Percentiles rank a stretch among this genome's conserved stretches.
Evolutionary conservation across 1,284 basidiomycete genomes (phyloP).

Genomic region (Irpex lacteus): DNA sequence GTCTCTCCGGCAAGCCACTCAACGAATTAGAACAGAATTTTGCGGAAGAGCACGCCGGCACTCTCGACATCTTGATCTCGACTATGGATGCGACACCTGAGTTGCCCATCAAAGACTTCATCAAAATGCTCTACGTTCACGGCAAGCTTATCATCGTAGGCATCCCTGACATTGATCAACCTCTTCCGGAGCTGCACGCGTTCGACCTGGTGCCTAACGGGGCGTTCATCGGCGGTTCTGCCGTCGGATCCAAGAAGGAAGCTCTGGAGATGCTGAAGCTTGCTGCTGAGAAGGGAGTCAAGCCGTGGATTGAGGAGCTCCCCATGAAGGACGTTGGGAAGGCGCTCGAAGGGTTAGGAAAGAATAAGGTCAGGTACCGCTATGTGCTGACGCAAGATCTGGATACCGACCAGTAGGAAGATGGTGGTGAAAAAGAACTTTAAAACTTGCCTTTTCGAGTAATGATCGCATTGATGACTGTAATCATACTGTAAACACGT

Average conservation of each 20-base stretch:
- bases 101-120: constrained; percentile 34
- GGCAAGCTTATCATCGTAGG: constrained; percentile 54
- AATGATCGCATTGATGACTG: neutral
- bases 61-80: constrained; percentile 65
- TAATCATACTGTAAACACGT: neutral
- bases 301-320: constrained; percentile 49
- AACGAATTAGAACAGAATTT: constrained; percentile 31
- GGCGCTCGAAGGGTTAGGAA: constrained; percentile 51
- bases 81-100: constrained; percentile 31
- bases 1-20: neutral
- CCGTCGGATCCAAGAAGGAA: constrained; percentile 66
- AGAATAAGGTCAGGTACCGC: constrained; percentile 52
- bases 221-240: constrained; percentile 38
- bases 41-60: constrained; percentile 37
- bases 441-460: neutral
- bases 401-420: neutral
- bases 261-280: constrained; percentile 58
- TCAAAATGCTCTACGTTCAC: constrained; percentile 49
- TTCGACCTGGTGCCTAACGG: constrained; percentile 38
- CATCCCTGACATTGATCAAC: constrained; percentile 41
- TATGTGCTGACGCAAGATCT: constrained; percentile 43
- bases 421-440: neutral
- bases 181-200: constrained; percentile 35
- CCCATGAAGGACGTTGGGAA: constrained; percentile 58
- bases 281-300: constrained; percentile 51